Evolutionary conservation across 1,284 basidiomycete species (phyloP).

Genomic region (Irpex sp.): DNA sequence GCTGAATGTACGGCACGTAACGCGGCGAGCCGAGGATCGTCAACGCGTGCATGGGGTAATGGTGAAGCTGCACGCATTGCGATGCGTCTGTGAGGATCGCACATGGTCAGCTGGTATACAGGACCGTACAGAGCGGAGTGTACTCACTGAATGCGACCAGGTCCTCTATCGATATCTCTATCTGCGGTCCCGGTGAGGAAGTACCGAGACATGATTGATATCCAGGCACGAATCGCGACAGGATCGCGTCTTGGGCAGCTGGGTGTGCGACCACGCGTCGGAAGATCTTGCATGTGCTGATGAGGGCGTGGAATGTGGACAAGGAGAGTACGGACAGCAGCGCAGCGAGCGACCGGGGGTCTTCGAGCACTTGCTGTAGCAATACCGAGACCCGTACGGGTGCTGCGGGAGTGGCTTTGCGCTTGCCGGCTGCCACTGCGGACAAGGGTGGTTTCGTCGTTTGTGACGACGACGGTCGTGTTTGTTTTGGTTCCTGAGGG

Average conservation of each 20-base stretch:
- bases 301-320: conserved; percentile 49
- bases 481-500: not conserved
- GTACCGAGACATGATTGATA: conserved; percentile 40
- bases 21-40: conserved; percentile 35
- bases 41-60: conserved; percentile 53
- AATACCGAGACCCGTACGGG: conserved; percentile 2
- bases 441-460: not conserved
- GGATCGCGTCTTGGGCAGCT: conserved; percentile 44
- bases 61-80: conserved; percentile 53
- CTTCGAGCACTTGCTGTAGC: conserved; percentile 24
- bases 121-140: not conserved
- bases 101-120: not conserved
- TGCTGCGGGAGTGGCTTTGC: not conserved
- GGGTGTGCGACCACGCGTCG: conserved; percentile 39
- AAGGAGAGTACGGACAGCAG: conserved; percentile 44
- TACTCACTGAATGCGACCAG: conserved; percentile 46
- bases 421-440: conserved; percentile 10
- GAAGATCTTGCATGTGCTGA: conserved; percentile 41
- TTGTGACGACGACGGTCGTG: not conserved
- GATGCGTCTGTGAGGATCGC: not conserved
- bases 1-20: conserved; percentile 25
- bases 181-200: conserved; percentile 36
- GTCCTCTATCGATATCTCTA: conserved; percentile 51
- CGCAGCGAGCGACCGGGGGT: conserved; percentile 36
- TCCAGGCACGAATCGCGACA: conserved; percentile 54